A percentile compares a stretch with the other conserved stretches of the same genome.
Conservation (phyloP, 2,329 filamentous ascomycete species). For the Leptosphaerulina australis region DNA sequence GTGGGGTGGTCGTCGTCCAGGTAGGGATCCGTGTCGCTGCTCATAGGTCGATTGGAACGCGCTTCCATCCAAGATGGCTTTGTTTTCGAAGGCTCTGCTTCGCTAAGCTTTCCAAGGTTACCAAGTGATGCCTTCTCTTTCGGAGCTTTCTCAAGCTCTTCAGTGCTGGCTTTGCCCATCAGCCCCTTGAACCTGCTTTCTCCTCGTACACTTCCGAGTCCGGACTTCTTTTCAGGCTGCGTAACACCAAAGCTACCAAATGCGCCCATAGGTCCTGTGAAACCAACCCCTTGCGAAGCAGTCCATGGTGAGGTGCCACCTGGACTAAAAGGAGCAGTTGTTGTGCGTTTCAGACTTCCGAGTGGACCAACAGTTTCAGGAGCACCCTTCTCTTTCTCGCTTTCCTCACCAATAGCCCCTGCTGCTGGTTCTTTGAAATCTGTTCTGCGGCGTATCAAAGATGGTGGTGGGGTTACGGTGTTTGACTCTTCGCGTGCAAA, state of each 20-base stretch:
- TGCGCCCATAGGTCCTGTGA: constrained; percentile 73
- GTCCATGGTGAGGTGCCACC: constrained; percentile 62
- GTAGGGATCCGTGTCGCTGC: constrained; percentile 76
- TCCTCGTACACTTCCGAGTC: constrained; percentile 69
- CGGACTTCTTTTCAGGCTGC: constrained; percentile 69
- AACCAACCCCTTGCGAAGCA: constrained; percentile 64
- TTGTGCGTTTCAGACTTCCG: constrained; percentile 62
- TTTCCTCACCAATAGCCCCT: constrained; percentile 55
- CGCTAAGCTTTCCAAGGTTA: constrained; percentile 60
- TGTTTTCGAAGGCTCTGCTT: constrained; percentile 55
- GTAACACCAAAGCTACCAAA: constrained; percentile 84
- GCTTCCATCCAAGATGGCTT: constrained; percentile 60
- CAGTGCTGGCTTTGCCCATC: constrained; percentile 76
- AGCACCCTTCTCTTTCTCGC: constrained; percentile 54
- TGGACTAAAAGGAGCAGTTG: constrained; percentile 60
- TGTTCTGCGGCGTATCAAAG: constrained; percentile 65
- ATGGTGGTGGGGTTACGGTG: constrained; percentile 64
- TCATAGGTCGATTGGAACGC: constrained; percentile 55
- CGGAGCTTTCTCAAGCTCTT: constrained; percentile 61
- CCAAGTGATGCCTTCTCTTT: constrained; percentile 63
- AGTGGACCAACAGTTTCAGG: constrained; percentile 55
- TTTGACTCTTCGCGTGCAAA: constrained; percentile 69
- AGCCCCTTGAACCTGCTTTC: constrained; percentile 87
- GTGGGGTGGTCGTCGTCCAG: constrained; percentile 68
- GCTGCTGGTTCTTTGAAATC: constrained; percentile 61